These are phyloP conservation scores for Ocimum tenuiflorum DNA, from an alignment of 257 asterid genomes.

Conservation along the genomic window DNA sequence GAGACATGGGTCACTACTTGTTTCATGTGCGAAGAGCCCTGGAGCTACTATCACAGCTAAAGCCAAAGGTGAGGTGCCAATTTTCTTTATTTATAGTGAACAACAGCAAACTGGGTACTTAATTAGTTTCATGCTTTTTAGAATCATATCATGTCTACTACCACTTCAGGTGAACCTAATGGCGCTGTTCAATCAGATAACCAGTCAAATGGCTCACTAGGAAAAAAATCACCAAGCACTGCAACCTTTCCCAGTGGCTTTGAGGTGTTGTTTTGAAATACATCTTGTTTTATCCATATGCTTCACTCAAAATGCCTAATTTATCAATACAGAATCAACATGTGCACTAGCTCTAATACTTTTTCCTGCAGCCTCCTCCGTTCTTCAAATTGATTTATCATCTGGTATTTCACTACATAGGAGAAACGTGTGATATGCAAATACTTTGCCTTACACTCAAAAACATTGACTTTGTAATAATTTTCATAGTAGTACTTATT, in stretches of 20 bases:
- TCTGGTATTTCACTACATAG: neutral
- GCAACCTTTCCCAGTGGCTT: slow-evolving; percentile 60
- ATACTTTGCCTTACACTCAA: neutral
- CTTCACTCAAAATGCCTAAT: slow-evolving; percentile 7
- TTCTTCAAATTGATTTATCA: neutral
- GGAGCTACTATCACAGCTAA: slow-evolving; percentile 43
- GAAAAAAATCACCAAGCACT: slow-evolving; percentile 31
- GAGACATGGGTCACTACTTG: slow-evolving; percentile 34
- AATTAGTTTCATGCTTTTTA: slow-evolving; percentile 3
- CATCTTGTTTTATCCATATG: neutral
- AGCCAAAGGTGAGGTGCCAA: slow-evolving; percentile 45
- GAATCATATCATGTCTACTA: slow-evolving; percentile 20
- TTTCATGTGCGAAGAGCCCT: slow-evolving; percentile 56
- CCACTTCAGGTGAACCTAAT: slow-evolving; percentile 40
- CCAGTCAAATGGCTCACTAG: slow-evolving; percentile 29
- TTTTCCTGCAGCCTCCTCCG: neutral
- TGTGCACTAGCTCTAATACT: slow-evolving; percentile 4
- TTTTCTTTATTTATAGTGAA: slow-evolving; percentile 12
- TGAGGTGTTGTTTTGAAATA: slow-evolving; percentile 38
- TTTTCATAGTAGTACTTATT: neutral
- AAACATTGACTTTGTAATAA: neutral
- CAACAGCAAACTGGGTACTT: neutral
- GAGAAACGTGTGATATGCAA: slow-evolving; percentile 5
- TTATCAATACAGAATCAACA: slow-evolving; percentile 2
- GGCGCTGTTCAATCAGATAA: slow-evolving; percentile 51